Evolutionary conservation across 345 rosid genomes (phyloP).

Genomic region (Dimocarpus longan): DNA sequence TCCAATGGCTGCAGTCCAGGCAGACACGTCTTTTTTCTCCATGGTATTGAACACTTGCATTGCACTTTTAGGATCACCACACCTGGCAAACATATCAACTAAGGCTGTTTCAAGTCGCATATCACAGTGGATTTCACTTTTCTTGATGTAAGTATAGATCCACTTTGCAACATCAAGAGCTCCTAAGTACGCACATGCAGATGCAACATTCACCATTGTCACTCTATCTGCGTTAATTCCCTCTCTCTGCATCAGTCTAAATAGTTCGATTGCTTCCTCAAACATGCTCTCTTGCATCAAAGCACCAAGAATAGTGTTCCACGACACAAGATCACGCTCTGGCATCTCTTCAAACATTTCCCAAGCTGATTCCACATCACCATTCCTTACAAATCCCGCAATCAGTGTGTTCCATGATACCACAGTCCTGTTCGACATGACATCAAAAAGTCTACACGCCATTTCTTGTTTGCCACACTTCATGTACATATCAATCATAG

Average conservation of each 20-base stretch:
- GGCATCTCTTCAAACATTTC: slow-evolving; percentile 58
- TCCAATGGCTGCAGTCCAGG: slow-evolving; percentile 76
- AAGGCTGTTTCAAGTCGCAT: slow-evolving; percentile 55
- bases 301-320: slow-evolving; percentile 61
- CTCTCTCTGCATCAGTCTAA: slow-evolving; percentile 54
- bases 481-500: slow-evolving; percentile 70
- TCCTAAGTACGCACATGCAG: slow-evolving; percentile 66
- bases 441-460: slow-evolving; percentile 49
- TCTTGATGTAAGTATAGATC: slow-evolving; percentile 45
- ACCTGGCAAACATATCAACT: slow-evolving; percentile 69
- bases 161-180: slow-evolving; percentile 66
- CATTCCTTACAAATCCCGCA: slow-evolving; percentile 51
- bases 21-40: slow-evolving; percentile 58
- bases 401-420: slow-evolving; percentile 66
- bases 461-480: slow-evolving; percentile 48
- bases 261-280: slow-evolving; percentile 61
- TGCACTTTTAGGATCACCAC: slow-evolving; percentile 63
- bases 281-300: slow-evolving; percentile 60
- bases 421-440: slow-evolving; percentile 50
- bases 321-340: slow-evolving; percentile 54
- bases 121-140: slow-evolving; percentile 45
- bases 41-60: slow-evolving; percentile 49
- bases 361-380: slow-evolving; percentile 55
- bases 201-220: slow-evolving; percentile 59
- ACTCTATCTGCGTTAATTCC: slow-evolving; percentile 51